Base-by-base conservation (phyloP, 108 stramenopile species). In the Skeletonema tropicum region DNA sequence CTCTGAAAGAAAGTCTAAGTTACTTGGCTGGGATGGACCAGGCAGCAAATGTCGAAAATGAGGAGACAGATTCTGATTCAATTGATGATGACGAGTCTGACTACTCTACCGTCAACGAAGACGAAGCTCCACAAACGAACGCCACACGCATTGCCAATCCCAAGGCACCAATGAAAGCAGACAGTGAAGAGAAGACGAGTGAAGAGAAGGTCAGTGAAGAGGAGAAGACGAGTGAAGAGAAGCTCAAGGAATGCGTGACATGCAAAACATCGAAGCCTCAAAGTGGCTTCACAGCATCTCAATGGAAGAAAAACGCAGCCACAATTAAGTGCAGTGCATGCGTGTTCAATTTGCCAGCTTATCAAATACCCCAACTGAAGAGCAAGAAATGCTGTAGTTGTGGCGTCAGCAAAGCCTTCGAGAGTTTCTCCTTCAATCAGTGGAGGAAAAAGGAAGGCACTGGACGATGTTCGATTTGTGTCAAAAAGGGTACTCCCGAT, bases 261-360 rank as follows among this genome's bases (percentile, higher is more conserved):
- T 74, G 73, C 32, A 9, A 23, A 9, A 12, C 23, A 15, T 32
- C 14, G 31, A 74, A 74, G 57, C 49, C 64, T 13, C 64, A 66
- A 48, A n/a, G 5, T 23, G 64, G 30, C 23, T 74, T 74, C 26
- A 57, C 73, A 29, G 64, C 73, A 26, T 66, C 64, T 66, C 73
- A 65, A 65, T 74, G 73, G 73, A 74, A 57, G 26, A 65, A 59
- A 29, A 41, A 30, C 13, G 46, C 46, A n/a, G 73, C 49, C 1
- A 57, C 64, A 32, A 23, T 63, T 6, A 65, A 26, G 57, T 74
- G 73, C 38, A 25, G 39, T 14, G 21, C 23, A 0, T 74, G 73
- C 25, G 64, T 74, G 1, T 74, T 64, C 39, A 58, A 67, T 2
- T 38, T 39, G 32, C 15, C 30, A 31, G 66, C 66, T 36, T 67